Evolutionary conservation across 192 early-diverging fungal species (phyloP).

Genomic region (Spinellus fusiger): DNA sequence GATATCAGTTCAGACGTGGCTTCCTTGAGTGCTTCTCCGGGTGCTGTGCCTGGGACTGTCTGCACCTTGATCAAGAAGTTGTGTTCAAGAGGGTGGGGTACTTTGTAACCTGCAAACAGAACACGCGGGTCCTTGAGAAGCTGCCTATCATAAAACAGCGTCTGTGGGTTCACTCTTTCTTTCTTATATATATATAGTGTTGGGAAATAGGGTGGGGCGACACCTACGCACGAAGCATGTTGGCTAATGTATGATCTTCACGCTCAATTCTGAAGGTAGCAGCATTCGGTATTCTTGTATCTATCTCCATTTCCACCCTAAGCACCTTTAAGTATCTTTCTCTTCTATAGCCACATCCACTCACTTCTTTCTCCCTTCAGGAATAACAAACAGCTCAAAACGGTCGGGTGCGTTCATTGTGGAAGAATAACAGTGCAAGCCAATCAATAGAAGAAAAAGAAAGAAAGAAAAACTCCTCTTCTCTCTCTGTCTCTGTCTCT

Average conservation of each 20-base stretch:
- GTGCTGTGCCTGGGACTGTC: constrained; percentile 82
- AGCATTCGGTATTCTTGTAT: constrained; percentile 92
- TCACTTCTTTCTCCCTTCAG: constrained; percentile 70
- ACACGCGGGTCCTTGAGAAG: constrained; percentile 89
- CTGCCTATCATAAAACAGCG: constrained; percentile 47
- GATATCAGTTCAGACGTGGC: constrained; percentile 75
- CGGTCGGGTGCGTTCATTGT: constrained; percentile 81
- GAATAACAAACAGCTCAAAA: constrained; percentile 75
- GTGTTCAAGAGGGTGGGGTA: constrained; percentile 95
- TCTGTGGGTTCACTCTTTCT: neutral
- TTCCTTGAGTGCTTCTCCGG: constrained; percentile 70
- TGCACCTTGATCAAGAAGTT: constrained; percentile 87
- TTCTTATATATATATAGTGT: neutral
- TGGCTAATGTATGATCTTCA: constrained; percentile 97
- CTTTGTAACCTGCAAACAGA: constrained; percentile 92
- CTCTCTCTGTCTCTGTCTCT: too few relatives aligned
- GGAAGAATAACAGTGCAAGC: too few relatives aligned
- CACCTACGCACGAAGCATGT: constrained; percentile 84
- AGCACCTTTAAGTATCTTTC: too few relatives aligned
- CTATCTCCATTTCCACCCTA: constrained; percentile 77
- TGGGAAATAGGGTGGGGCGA: neutral
- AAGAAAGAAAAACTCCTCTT: too few relatives aligned
- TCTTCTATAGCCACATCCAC: neutral
- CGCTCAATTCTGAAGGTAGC: constrained; percentile 85
- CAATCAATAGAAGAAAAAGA: neutral